Evolutionary conservation across 768 basidiomycete species (phyloP), one percentile per base, ranked within the genome.

Genomic region (Termitomyces sp.): DNA sequence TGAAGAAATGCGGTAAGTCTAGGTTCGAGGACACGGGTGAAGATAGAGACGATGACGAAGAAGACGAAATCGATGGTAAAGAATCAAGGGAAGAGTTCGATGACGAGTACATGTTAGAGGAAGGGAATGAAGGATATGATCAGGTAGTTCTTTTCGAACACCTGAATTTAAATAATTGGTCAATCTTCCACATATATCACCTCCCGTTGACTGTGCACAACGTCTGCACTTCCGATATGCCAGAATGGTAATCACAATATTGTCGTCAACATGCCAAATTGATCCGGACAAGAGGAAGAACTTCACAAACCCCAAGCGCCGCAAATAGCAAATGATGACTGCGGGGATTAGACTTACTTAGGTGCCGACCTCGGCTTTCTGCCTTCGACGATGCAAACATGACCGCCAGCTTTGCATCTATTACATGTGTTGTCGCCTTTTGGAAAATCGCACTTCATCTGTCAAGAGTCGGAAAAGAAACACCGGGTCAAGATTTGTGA

Each of bases 371-470:
- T 80, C 56, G 84, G 88, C 74, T 90, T 91, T 61, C 91, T 81
- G 51, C 90, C 90, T 72, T 92, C 91, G 41, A 93, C 90, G 64
- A 92, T 85, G 70, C 91, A 93, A 46, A 84, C 78, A 72, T 91
- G 88, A 1, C 88, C 86, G 53, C 85, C 82, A 30, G 79, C 66
- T 65, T 82, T 86, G 72, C 91, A 93, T 50, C 91, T 82, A 67
- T 81, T 86, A 74, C 91, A 93, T n/a, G 87, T 85, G 67, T 83
- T 85, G 56, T 88, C 84, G 60, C 83, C 77, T 63, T 77, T 78
- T 41, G 87, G 87, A 69, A 93, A 92, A 64, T 86, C 87, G 73
- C 91, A 93, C 78, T 88, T 92, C 91, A 93, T 93, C 88, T 92
- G 67, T 71, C 69, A 66, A 57, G 23, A 51, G 33, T 33, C 50